Evolutionary conservation across 2,329 filamentous ascomycete species (phyloP).

Genomic region (Ophiobolus disseminans): DNA sequence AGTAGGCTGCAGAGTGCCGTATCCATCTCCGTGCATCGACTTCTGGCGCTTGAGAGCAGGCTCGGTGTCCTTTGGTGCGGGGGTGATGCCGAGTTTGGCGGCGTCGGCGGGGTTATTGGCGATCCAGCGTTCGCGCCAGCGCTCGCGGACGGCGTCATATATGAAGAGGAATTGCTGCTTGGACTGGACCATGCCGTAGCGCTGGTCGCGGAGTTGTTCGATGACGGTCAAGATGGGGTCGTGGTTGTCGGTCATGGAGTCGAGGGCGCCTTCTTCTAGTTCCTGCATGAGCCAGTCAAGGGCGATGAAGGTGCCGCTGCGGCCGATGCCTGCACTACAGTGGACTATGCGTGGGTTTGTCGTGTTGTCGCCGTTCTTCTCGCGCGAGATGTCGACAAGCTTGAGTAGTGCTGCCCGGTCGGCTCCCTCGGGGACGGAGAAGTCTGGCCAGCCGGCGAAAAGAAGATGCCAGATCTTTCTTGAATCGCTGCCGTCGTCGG

Average conservation of each 20-base stretch:
- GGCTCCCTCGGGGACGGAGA: constrained; percentile 75
- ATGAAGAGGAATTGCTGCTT: constrained; percentile 85
- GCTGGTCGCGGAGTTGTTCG: constrained; percentile 80
- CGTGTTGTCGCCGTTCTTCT: constrained; percentile 58
- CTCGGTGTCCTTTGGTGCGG: constrained; percentile 17
- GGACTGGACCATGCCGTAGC: constrained; percentile 94
- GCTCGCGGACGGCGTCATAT: constrained; percentile 81
- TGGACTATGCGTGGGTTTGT: constrained; percentile 74
- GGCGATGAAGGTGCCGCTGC: constrained; percentile 94
- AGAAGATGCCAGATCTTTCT: constrained; percentile 82
- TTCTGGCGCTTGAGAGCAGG: constrained; percentile 40
- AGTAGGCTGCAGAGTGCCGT: constrained; percentile 1
- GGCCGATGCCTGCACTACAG: constrained; percentile 86
- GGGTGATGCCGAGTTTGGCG: constrained; percentile 27
- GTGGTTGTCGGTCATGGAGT: constrained; percentile 53
- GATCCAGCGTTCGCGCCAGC: constrained; percentile 67
- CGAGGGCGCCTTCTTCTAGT: constrained; percentile 75
- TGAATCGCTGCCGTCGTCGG: constrained; percentile 57
- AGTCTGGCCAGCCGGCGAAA: constrained; percentile 90
- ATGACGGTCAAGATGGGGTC: constrained; percentile 83
- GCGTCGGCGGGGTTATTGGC: constrained; percentile 38
- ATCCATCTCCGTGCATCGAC: constrained; percentile 24
- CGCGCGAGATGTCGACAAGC: constrained; percentile 71
- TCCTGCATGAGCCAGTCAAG: constrained; percentile 91
- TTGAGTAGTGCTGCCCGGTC: constrained; percentile 73